Evolutionary conservation across 371 early-diverging fungal genomes (phyloP).

Genomic region (Quaeritorhiza haematococci): DNA sequence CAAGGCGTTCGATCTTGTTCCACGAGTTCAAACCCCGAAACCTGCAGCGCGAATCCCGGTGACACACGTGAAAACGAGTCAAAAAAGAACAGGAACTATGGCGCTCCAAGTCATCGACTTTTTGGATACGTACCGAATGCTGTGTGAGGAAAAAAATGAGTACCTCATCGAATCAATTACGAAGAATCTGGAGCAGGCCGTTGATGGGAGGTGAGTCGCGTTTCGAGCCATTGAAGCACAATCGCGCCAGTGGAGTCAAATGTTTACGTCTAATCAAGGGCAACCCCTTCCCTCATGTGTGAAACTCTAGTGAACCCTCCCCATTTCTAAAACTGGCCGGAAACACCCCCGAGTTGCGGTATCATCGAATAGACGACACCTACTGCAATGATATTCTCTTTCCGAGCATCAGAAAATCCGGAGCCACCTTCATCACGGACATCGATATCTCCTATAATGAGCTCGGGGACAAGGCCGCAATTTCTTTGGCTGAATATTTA

Average conservation of each 20-base stretch:
- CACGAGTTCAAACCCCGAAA: too few species aligned
- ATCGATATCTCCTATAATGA: background rate
- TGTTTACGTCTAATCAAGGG: too few species aligned
- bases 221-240: background rate
- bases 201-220: conserved; percentile 26
- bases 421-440: too few species aligned
- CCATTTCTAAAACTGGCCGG: background rate
- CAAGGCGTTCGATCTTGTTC: too few species aligned
- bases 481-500: background rate
- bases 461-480: background rate
- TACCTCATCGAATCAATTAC: conserved; percentile 7
- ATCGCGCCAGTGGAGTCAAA: too few species aligned
- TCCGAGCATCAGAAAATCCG: too few species aligned
- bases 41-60: too few species aligned
- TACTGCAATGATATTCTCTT: too few species aligned
- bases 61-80: too few species aligned
- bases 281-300: background rate
- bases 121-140: conserved; percentile 23
- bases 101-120: conserved; percentile 35
- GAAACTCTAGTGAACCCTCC: background rate
- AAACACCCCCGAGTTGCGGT: background rate
- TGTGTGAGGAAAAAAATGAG: conserved; percentile 15
- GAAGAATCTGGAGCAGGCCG: conserved; percentile 23
- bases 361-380: too few species aligned
- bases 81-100: too few species aligned